phyloP scores from a whole-genome alignment of 2,329 filamentous ascomycete genomes.

The Pochonia chlamydosporia region DNA sequence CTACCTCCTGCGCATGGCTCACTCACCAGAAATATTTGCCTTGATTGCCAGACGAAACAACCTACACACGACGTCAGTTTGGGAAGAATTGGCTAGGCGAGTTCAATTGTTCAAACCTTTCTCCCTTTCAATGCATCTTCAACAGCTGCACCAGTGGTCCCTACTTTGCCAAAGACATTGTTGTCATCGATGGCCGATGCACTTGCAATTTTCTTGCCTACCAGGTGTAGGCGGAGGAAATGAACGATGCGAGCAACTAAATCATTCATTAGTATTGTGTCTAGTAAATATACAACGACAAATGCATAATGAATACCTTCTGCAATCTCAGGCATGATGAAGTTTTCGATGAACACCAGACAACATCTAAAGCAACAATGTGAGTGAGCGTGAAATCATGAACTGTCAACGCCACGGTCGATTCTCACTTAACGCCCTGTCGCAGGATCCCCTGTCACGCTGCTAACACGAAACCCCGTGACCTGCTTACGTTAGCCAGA shows the following conservation, averaged over 20 bases:
- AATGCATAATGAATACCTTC: constrained; percentile 42
- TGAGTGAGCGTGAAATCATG: background rate
- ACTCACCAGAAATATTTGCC: constrained; percentile 91
- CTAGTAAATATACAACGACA: no score
- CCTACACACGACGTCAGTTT: constrained; percentile 25
- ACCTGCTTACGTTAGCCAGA: constrained; percentile 17
- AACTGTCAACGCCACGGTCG: no score
- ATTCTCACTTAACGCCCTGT: background rate
- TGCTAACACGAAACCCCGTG: constrained; percentile 25
- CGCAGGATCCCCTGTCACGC: constrained; percentile 13
- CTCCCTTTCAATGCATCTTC: constrained; percentile 68
- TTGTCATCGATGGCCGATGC: constrained; percentile 71
- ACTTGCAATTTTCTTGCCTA: constrained; percentile 70
- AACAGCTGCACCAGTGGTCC: constrained; percentile 71
- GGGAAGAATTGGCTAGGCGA: background rate
- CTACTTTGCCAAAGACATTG: constrained; percentile 87
- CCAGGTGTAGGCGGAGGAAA: constrained; percentile 75
- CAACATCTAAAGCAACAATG: background rate
- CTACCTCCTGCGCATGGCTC: background rate
- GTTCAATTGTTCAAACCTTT: constrained; percentile 35
- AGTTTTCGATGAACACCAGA: background rate
- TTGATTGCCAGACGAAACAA: constrained; percentile 67
- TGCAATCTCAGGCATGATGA: constrained; percentile 56
- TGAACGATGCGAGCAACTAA: constrained; percentile 81
- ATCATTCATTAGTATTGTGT: constrained; percentile 5